A percentile compares a stretch with the other conserved stretches of the same genome.
These are phyloP conservation scores for Anacardium occidentale DNA, from an alignment of 345 rosid species.

Conservation along the genomic window DNA sequence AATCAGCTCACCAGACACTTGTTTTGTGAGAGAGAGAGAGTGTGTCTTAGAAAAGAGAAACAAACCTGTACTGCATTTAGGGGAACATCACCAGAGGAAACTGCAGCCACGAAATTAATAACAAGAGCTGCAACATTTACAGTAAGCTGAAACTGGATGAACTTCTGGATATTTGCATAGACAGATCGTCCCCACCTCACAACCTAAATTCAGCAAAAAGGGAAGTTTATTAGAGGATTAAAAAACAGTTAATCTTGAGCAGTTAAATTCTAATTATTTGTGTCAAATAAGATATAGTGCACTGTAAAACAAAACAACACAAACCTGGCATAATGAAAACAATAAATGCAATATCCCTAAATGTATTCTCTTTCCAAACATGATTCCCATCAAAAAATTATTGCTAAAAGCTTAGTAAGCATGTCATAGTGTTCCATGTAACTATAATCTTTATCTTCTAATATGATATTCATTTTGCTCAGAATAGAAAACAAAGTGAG, in stretches of 20 bases:
- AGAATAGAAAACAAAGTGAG: background rate
- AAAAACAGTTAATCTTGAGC: background rate
- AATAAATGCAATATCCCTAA: background rate
- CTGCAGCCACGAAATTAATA: slow-evolving; percentile 90
- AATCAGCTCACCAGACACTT: background rate
- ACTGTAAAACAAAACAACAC: background rate
- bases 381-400: background rate
- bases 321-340: background rate
- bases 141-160: slow-evolving; percentile 96
- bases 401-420: background rate
- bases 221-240: background rate
- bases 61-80: slow-evolving; percentile 92
- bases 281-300: background rate
- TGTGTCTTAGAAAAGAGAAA: background rate
- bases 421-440: background rate
- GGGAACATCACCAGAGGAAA: slow-evolving; percentile 94
- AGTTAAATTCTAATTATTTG: background rate
- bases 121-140: slow-evolving; percentile 94
- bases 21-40: background rate
- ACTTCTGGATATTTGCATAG: slow-evolving; percentile 97
- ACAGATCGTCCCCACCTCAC: slow-evolving; percentile 99
- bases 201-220: slow-evolving; percentile 44
- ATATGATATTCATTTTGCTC: background rate
- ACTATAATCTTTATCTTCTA: background rate
- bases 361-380: background rate